Evolutionary conservation across 208 protist genomes (phyloP).

Genomic region (Strigomonas galati): DNA sequence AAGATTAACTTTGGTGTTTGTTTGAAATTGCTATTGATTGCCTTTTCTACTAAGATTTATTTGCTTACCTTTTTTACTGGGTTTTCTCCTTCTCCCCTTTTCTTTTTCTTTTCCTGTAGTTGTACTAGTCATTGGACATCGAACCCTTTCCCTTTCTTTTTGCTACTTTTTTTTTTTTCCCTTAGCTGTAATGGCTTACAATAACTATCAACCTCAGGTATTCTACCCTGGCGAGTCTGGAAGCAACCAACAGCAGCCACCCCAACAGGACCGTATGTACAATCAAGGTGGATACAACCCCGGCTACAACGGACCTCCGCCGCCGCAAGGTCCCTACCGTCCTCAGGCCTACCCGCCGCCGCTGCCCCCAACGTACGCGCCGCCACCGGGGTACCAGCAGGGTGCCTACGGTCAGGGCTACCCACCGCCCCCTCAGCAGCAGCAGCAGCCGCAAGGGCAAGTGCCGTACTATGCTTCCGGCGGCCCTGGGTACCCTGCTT

Average conservation of each 20-base stretch:
- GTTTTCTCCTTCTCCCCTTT: slow-evolving; percentile 3
- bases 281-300: too few species aligned
- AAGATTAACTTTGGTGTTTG: too few species aligned
- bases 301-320: too few species aligned
- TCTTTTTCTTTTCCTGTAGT: slow-evolving; percentile 4
- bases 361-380: slow-evolving; percentile 12
- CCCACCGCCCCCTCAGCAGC: slow-evolving; percentile 10
- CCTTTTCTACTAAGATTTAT: slow-evolving; percentile 2
- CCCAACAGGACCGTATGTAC: too few species aligned
- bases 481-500: slow-evolving; percentile 17
- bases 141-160: background rate
- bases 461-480: slow-evolving; percentile 18
- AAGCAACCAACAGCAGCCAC: too few species aligned
- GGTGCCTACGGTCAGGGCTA: slow-evolving; percentile 2
- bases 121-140: background rate
- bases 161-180: too few species aligned
- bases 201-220: background rate
- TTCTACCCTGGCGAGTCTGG: background rate
- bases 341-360: slow-evolving; percentile 6
- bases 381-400: slow-evolving; percentile 15
- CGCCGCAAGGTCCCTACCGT: too few species aligned
- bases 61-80: slow-evolving; percentile 13
- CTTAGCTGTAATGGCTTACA: too few species aligned
- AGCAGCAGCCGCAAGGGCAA: background rate
- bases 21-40: too few species aligned